Conservation (phyloP, 2,329 filamentous ascomycete genomes). For the Dothistroma pini region DNA sequence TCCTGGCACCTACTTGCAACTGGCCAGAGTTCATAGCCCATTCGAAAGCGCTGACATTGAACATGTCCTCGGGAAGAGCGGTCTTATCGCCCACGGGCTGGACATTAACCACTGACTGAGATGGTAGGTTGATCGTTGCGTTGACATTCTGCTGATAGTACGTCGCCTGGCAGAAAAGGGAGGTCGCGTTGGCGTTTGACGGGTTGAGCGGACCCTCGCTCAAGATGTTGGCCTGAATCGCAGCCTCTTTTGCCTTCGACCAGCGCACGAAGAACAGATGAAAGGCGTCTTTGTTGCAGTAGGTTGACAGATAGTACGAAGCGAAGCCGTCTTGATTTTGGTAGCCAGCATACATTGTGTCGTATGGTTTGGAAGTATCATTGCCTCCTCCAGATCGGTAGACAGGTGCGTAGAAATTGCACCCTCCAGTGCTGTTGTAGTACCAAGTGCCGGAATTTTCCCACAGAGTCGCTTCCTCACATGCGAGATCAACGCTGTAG, state of each 20-base stretch:
- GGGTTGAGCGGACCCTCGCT: background rate
- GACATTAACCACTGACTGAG: conserved; percentile 21
- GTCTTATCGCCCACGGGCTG: conserved; percentile 24
- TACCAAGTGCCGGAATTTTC: background rate
- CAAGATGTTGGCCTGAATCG: background rate
- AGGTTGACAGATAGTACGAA: conserved; percentile 31
- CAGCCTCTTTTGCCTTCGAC: conserved; percentile 15
- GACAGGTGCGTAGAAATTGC: conserved; percentile 15
- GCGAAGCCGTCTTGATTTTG: conserved; percentile 33
- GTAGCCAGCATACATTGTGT: conserved; percentile 46
- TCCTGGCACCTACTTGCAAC: conserved; percentile 11
- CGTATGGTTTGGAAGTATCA: conserved; percentile 20
- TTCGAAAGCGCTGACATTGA: conserved; percentile 40
- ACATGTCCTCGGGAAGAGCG: conserved; percentile 22
- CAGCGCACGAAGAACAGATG: conserved; percentile 42
- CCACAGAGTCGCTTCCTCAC: conserved; percentile 25
- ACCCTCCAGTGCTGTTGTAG: conserved; percentile 30
- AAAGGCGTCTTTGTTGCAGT: conserved; percentile 34
- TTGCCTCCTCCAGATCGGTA: conserved; percentile 39
- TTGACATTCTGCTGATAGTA: conserved; percentile 49
- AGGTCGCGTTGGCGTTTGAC: conserved; percentile 26
- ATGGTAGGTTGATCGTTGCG: conserved; percentile 37
- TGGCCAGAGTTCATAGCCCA: conserved; percentile 30
- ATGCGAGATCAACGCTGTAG: conserved; percentile 37
- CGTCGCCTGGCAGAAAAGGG: conserved; percentile 42